Percentiles rank a stretch among this genome's conserved stretches.
Evolutionary conservation across 345 rosid genomes (phyloP).

Genomic region (Boechera divaricarpa): DNA sequence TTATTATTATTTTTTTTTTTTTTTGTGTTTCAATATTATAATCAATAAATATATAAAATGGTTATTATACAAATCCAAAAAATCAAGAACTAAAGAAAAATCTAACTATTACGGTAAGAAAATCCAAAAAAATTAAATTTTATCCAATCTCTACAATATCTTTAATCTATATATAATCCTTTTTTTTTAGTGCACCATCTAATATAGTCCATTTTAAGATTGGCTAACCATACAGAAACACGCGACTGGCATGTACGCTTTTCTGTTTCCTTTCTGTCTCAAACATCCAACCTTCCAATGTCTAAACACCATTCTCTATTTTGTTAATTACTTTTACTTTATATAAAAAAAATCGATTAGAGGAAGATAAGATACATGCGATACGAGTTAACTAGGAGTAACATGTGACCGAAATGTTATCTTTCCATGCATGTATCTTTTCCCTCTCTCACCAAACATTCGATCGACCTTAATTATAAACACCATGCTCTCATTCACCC

Average conservation of each 20-base stretch:
- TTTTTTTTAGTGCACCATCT: too few species aligned
- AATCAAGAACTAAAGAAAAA: not conserved
- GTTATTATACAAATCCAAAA: not conserved
- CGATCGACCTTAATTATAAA: not conserved
- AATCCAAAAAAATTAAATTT: not conserved
- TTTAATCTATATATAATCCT: not conserved
- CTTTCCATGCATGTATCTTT: too few species aligned
- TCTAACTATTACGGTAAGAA: not conserved
- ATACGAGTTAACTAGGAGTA: not conserved
- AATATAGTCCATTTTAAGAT: not conserved
- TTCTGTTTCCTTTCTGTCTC: not conserved
- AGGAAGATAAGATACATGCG: not conserved
- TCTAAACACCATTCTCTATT: not conserved
- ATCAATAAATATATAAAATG: not conserved
- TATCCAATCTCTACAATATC: not conserved
- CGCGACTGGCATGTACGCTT: not conserved
- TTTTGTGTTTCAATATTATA: not conserved
- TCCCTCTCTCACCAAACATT: constrained; percentile 4
- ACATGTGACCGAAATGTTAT: constrained; percentile 22
- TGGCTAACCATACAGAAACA: constrained; percentile 11
- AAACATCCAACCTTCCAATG: not conserved
- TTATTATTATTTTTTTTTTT: too few species aligned
- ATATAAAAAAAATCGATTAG: not conserved
- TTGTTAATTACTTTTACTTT: not conserved
- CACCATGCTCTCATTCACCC: not conserved